Percentiles rank a stretch among this genome's conserved stretches.
These are phyloP conservation scores for Physcomitrium patens DNA, from an alignment of 225 moss, liverwort and hornwort species.

Conservation along the genomic window DNA sequence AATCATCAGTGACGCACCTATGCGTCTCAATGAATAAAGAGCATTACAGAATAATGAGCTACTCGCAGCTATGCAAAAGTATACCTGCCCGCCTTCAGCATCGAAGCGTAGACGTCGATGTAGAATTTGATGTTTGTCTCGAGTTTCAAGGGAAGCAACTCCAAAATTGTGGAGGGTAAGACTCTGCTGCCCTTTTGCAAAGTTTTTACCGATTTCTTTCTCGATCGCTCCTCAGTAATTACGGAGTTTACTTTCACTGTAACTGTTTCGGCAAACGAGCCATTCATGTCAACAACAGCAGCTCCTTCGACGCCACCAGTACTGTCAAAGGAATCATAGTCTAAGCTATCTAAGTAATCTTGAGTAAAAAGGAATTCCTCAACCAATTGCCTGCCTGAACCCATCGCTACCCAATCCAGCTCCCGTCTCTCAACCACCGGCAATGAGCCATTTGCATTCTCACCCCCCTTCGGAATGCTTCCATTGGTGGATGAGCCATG, in stretches of 20 bases:
- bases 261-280: too few species aligned
- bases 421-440: neutral
- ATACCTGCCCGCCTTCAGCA: constrained; percentile 59
- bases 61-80: neutral
- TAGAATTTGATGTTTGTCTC: constrained; percentile 34
- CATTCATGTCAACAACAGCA: too few species aligned
- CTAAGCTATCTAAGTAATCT: too few species aligned
- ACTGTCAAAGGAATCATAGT: too few species aligned
- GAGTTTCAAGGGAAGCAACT: constrained; percentile 48
- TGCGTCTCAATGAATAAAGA: neutral
- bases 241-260: too few species aligned
- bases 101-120: constrained; percentile 40
- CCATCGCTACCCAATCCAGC: neutral
- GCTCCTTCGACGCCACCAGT: too few species aligned
- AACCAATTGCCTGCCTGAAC: too few species aligned
- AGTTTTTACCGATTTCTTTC: neutral
- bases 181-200: neutral
- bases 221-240: too few species aligned
- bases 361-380: too few species aligned
- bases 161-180: constrained; percentile 19
- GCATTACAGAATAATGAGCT: neutral
- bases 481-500: neutral
- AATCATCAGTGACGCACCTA: too few species aligned
- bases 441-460: too few species aligned
- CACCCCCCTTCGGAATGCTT: neutral